phyloP scores from a whole-genome alignment of 2,329 filamentous ascomycete species.

The Nothopassalora personata region DNA sequence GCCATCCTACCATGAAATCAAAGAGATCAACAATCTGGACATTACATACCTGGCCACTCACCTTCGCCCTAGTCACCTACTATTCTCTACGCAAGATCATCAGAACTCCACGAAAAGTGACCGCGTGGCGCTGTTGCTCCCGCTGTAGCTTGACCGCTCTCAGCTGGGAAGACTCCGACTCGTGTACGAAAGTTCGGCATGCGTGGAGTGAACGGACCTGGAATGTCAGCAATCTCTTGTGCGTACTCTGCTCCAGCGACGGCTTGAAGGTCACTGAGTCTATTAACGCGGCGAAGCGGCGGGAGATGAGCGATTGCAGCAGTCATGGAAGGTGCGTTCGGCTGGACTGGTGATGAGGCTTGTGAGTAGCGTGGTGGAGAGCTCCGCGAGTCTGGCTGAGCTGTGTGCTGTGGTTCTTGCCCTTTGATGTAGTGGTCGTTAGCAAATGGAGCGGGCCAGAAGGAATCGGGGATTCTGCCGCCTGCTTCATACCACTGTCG shows the following conservation, averaged over 20 bases:
- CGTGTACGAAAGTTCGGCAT: background rate
- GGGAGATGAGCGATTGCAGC: background rate
- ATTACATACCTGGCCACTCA: background rate
- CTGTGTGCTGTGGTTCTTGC: background rate
- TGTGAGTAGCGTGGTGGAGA: background rate
- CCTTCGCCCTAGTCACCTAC: background rate
- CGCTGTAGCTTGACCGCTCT: background rate
- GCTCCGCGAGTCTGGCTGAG: background rate
- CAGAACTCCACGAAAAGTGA: background rate
- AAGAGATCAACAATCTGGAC: background rate
- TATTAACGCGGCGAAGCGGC: background rate
- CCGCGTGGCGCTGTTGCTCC: background rate
- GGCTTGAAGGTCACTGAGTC: background rate
- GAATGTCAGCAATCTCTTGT: background rate
- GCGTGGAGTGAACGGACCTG: background rate
- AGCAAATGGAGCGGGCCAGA: conserved; percentile 1
- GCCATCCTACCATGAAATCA: background rate
- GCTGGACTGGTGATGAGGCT: background rate
- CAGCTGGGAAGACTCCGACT: background rate
- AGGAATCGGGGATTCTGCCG: background rate
- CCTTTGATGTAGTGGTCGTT: background rate
- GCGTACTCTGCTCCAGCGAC: background rate
- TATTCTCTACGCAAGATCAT: background rate
- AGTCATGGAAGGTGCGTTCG: background rate
- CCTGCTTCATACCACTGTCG: conserved; percentile 1